Evolutionary conservation across 345 rosid species (phyloP).

Genomic region (Salix viminalis): DNA sequence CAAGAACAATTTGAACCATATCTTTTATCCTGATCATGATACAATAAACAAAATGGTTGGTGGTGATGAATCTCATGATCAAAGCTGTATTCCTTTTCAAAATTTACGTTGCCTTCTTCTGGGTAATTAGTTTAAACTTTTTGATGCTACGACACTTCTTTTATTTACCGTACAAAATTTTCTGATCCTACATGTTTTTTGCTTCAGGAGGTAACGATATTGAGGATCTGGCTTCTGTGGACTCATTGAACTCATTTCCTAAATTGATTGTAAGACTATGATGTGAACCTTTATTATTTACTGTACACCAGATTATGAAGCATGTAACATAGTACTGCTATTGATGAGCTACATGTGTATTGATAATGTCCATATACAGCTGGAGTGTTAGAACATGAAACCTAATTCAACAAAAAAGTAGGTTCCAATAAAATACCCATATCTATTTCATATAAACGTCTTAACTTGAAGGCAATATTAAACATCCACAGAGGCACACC

Average conservation of each 20-base stretch:
- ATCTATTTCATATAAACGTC: background rate
- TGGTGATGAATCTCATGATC: slow-evolving; percentile 28
- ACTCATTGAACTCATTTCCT: slow-evolving; percentile 62
- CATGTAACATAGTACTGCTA: background rate
- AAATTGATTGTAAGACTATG: slow-evolving; percentile 56
- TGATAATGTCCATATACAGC: background rate
- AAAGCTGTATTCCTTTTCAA: slow-evolving; percentile 51
- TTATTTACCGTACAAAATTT: background rate
- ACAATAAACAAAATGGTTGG: slow-evolving; percentile 19
- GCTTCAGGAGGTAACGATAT: slow-evolving; percentile 66
- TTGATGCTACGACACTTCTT: slow-evolving; percentile 4
- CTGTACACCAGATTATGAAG: no score
- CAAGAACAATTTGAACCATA: slow-evolving; percentile 60
- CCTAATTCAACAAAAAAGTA: background rate
- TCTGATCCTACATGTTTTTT: slow-evolving; percentile 13
- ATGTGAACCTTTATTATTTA: background rate
- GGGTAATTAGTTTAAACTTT: slow-evolving; percentile 39
- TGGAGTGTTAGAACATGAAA: background rate
- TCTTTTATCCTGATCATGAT: slow-evolving; percentile 46
- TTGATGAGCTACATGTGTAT: background rate
- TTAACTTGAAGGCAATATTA: background rate
- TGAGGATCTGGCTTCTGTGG: slow-evolving; percentile 59
- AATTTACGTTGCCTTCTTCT: slow-evolving; percentile 73
- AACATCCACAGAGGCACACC: background rate
- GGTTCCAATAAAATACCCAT: no score